These are phyloP conservation scores for Neonothopanus nambi DNA, from an alignment of 1,284 basidiomycete species.

Conservation along the genomic window DNA sequence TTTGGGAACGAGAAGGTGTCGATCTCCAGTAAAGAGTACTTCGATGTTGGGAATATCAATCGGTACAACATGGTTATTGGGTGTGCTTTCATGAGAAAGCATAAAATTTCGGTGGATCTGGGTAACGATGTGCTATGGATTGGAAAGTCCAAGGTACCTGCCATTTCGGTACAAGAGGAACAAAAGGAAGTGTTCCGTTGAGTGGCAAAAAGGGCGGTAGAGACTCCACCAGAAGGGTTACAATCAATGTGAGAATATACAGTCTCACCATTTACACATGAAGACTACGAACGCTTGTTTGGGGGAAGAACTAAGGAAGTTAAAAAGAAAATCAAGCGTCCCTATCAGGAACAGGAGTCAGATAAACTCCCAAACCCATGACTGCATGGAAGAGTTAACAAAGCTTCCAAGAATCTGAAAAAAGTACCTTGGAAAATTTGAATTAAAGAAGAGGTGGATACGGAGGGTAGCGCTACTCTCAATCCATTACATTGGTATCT, in stretches of 20 bases:
- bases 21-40: background rate
- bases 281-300: too few species aligned
- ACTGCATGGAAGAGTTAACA: too few species aligned
- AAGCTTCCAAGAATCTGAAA: too few species aligned
- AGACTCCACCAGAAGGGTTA: too few species aligned
- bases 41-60: background rate
- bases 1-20: background rate
- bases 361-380: background rate
- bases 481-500: conserved; percentile 4
- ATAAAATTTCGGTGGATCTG: background rate
- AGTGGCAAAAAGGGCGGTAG: too few species aligned
- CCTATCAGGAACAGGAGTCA: background rate
- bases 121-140: background rate
- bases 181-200: too few species aligned
- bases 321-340: conserved; percentile 3
- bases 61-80: background rate
- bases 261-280: too few species aligned
- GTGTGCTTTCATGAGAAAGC: background rate
- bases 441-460: background rate
- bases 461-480: background rate
- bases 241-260: too few species aligned
- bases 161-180: conserved; percentile 17
- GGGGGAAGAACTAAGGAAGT: conserved; percentile 13
- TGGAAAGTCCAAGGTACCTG: background rate
- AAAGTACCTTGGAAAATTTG: background rate